Evolutionary conservation across 306 rosid genomes (phyloP), one percentile per base, ranked within the genome.

Genomic region (Boehmeria nivea): DNA sequence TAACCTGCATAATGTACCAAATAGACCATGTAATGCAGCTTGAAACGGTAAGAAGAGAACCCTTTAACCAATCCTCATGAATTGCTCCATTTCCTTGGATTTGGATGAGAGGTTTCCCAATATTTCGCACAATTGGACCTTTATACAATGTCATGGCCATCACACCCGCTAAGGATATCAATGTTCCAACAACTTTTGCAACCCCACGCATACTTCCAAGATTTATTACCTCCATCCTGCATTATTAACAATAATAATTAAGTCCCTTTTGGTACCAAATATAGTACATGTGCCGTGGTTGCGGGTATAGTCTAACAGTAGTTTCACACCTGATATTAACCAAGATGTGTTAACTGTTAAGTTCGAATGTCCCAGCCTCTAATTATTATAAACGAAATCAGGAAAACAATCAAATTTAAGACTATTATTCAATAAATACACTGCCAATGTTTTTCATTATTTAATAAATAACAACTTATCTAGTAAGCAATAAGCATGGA

Each of bases 1-100:
- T 11, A 57, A 91, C 98, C 98, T 91, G 94, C 93, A 87, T 76
- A n/a, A 82, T 84, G 70, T 66, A 91, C 81, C 79, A 84, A 7
- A 82, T n/a, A 64, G 98, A 83, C 88, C 88, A 80, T 16, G 72
- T 69, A 24, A 91, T 33, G 81, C 94, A 84, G 71, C 89, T 80
- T 63, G 77, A 33, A 57, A 84, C 66, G 0, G 79, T 67, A 12
- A 87, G 96, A 69, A 82, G 31, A 28, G 96, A 91, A 57, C 96
- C 98, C 91, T 76, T 82, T 17, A 84, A 42, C 87, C 98, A 78
- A 18, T 64, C 58, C 51, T 80, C 79, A 42, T 69, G 78, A 22
- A 60, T 58, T 37, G 76, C 55, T 43, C 63, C 54, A 48, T 38
- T 78, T 31, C 76, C 72, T 59, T 65, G 73, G 25, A 76, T 66